These are phyloP conservation scores for Chaetomiaceae sp. DNA, from an alignment of 2,329 filamentous ascomycete species.

Conservation along the genomic window DNA sequence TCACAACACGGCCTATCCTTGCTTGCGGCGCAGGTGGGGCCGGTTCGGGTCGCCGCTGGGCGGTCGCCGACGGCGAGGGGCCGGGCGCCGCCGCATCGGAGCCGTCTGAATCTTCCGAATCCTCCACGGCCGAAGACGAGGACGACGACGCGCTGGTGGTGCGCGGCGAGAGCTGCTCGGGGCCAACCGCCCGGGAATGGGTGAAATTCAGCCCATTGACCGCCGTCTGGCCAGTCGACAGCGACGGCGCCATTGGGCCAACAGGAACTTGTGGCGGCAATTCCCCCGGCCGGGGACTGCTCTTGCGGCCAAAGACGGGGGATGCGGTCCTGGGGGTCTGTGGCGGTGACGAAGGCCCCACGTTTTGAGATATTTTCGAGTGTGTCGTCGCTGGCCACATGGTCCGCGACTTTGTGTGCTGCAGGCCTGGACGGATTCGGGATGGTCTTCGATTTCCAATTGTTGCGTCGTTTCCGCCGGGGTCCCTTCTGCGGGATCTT, in stretches of 20 bases:
- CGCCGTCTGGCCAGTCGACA: constrained; percentile 29
- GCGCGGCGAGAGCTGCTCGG: constrained; percentile 37
- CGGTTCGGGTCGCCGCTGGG: constrained; percentile 18
- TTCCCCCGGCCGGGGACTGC: constrained; percentile 22
- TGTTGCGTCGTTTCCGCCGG: constrained; percentile 10
- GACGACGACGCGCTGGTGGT: constrained; percentile 32
- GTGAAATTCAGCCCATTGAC: constrained; percentile 31
- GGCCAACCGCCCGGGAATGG: constrained; percentile 30
- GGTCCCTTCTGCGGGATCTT: constrained; percentile 18
- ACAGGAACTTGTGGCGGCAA: constrained; percentile 19
- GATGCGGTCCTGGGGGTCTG: constrained; percentile 37
- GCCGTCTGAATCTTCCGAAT: constrained; percentile 18
- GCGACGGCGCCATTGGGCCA: constrained; percentile 27
- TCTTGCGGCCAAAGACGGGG: constrained; percentile 30
- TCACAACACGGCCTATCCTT: constrained; percentile 18
- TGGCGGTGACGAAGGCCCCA: constrained; percentile 40
- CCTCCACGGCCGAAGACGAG: constrained; percentile 28
- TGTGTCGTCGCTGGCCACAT: constrained; percentile 37
- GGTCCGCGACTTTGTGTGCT: constrained; percentile 19
- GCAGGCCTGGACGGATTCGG: constrained; percentile 19
- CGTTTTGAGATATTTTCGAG: constrained; percentile 31
- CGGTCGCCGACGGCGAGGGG: constrained; percentile 22
- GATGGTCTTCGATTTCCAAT: constrained; percentile 14
- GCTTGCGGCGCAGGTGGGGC: constrained; percentile 16
- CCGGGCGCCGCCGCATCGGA: constrained; percentile 12